Evolutionary conservation across 352 stramenopile species (phyloP).

Genomic region (Saprolegnia parasitica): DNA sequence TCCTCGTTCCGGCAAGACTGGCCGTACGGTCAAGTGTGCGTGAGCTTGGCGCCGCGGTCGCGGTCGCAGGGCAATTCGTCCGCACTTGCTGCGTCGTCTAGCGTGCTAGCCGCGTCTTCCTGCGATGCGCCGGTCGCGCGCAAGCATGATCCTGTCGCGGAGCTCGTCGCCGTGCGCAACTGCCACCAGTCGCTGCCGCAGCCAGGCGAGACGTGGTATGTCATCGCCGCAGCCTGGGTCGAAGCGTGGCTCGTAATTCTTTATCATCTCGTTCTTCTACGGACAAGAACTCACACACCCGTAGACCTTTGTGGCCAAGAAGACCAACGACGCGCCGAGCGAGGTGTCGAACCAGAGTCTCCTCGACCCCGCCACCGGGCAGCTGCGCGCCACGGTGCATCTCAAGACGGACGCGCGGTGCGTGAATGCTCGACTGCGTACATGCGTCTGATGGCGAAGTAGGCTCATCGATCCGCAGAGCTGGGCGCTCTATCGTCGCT

Average conservation of each 20-base stretch:
- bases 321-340: constrained; percentile 14
- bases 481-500: constrained; percentile 16
- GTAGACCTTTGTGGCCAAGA: constrained; percentile 24
- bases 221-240: constrained; percentile 5
- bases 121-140: background rate
- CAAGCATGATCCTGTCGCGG: constrained; percentile 11
- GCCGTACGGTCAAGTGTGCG: background rate
- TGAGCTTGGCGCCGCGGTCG: background rate
- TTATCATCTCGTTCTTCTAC: background rate
- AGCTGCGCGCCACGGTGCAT: background rate
- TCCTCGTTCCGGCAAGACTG: background rate
- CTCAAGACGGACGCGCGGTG: constrained; percentile 23
- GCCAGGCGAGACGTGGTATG: constrained; percentile 22
- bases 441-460: background rate
- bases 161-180: constrained; percentile 11
- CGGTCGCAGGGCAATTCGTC: background rate
- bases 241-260: constrained; percentile 25
- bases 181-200: constrained; percentile 18
- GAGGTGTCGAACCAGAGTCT: constrained; percentile 13
- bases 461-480: constrained; percentile 21
- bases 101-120: background rate
- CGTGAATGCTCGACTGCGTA: too few relatives aligned
- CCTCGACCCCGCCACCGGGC: background rate
- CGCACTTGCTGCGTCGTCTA: too few relatives aligned
- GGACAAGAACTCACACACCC: background rate